Percentiles rank a stretch among this genome's conserved stretches.
Conservation (phyloP, 768 basidiomycete species). For the Pleurotus ostreatus region DNA sequence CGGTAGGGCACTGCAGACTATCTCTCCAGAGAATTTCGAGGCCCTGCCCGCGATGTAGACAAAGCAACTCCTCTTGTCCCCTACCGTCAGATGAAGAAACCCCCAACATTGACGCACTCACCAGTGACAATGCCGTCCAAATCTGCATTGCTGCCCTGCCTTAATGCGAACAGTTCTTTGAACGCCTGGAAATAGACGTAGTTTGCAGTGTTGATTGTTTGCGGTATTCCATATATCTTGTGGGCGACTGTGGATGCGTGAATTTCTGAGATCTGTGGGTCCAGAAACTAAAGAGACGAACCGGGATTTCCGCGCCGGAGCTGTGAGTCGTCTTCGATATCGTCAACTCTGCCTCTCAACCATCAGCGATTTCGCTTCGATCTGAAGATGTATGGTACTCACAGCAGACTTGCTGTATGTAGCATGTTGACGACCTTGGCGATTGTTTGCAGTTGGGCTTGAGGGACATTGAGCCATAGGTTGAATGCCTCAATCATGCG, state of each 20-base stretch:
- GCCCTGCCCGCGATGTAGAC: slow-evolving; percentile 94
- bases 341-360: slow-evolving; percentile 65
- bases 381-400: slow-evolving; percentile 17
- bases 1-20: slow-evolving; percentile 84
- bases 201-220: slow-evolving; percentile 96
- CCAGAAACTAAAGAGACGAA: slow-evolving; percentile 17
- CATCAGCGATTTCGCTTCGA: neutral
- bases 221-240: slow-evolving; percentile 94
- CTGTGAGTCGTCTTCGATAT: slow-evolving; percentile 90
- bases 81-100: neutral
- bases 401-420: slow-evolving; percentile 93
- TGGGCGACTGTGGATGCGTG: slow-evolving; percentile 63
- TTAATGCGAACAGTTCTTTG: slow-evolving; percentile 70
- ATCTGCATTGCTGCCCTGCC: slow-evolving; percentile 29
- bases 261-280: neutral
- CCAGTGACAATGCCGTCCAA: slow-evolving; percentile 76
- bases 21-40: slow-evolving; percentile 95
- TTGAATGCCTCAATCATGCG: slow-evolving; percentile 93
- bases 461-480: slow-evolving; percentile 80
- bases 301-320: slow-evolving; percentile 84
- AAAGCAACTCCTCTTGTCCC: slow-evolving; percentile 56
- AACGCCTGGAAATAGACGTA: slow-evolving; percentile 96
- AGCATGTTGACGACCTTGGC: slow-evolving; percentile 87
- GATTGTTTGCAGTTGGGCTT: slow-evolving; percentile 67
- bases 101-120: slow-evolving; percentile 21